phyloP scores from a whole-genome alignment of 257 asterid species.

The Solanum pimpinellifolium region DNA sequence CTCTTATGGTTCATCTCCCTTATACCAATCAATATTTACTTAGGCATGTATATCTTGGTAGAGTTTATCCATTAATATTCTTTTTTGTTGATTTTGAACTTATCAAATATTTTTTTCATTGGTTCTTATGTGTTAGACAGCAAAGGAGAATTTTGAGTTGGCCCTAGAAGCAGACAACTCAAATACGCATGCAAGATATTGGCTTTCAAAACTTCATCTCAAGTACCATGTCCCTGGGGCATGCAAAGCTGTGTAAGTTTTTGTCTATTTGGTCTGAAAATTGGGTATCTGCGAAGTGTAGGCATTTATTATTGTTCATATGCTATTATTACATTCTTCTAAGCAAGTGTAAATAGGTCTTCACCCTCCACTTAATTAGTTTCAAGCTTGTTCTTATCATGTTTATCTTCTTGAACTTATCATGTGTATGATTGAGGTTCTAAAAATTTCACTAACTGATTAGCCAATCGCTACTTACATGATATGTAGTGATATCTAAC shows the following conservation, averaged over 20 bases:
- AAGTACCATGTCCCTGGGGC: slow-evolving; percentile 93
- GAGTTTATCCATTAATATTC: background rate
- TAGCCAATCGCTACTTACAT: background rate
- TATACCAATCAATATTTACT: background rate
- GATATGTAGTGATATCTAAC: background rate
- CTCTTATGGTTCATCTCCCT: background rate
- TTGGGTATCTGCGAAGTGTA: background rate
- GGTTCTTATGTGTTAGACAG: slow-evolving; percentile 40
- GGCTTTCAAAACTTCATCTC: slow-evolving; percentile 81
- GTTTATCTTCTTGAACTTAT: background rate
- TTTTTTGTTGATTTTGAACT: background rate
- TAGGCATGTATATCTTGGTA: background rate
- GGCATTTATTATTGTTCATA: background rate
- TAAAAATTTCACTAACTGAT: background rate
- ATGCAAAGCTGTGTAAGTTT: slow-evolving; percentile 65
- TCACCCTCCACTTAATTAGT: background rate
- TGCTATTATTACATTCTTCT: background rate
- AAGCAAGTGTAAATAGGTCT: background rate
- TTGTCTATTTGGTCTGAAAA: background rate
- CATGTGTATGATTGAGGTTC: background rate
- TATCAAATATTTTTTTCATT: background rate
- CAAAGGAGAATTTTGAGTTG: slow-evolving; percentile 84
- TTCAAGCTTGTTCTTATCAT: background rate
- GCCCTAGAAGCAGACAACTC: slow-evolving; percentile 90
- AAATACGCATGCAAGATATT: slow-evolving; percentile 85